Evolutionary conservation across 441 rosid genomes (phyloP).

Genomic region (Gossypium laxum): DNA sequence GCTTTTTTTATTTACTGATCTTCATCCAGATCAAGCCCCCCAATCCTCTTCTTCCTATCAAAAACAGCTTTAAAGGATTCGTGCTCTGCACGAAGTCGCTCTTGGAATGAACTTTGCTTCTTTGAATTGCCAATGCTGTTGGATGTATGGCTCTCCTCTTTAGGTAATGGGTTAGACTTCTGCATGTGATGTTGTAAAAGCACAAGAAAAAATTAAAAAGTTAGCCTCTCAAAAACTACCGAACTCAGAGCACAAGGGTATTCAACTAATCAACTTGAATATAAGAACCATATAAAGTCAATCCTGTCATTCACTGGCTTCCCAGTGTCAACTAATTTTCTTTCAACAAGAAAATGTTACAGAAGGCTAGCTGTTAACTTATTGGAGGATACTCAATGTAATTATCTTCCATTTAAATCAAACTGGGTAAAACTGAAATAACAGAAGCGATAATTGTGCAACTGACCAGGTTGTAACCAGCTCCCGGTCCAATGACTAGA

Average conservation of each 20-base stretch:
- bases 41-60: constrained; percentile 57
- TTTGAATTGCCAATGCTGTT: constrained; percentile 28
- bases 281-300: neutral
- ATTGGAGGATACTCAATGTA: neutral
- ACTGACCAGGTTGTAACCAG: constrained; percentile 83
- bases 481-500: constrained; percentile 80
- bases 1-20: constrained; percentile 18
- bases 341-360: neutral
- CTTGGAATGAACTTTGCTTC: constrained; percentile 59
- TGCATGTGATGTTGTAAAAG: constrained; percentile 22
- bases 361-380: neutral
- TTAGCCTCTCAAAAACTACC: neutral
- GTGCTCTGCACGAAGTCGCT: constrained; percentile 62
- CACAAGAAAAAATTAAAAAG: neutral
- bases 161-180: constrained; percentile 63
- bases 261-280: neutral
- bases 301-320: neutral
- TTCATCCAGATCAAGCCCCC: constrained; percentile 45
- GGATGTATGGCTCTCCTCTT: constrained; percentile 29
- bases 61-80: constrained; percentile 82
- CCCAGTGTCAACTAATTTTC: neutral
- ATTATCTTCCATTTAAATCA: neutral
- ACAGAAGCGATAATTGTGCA: neutral
- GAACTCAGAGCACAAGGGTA: neutral
- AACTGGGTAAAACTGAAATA: neutral